Evolutionary conservation across 75 land plant species (phyloP).

Genomic region (Picea glauca): DNA sequence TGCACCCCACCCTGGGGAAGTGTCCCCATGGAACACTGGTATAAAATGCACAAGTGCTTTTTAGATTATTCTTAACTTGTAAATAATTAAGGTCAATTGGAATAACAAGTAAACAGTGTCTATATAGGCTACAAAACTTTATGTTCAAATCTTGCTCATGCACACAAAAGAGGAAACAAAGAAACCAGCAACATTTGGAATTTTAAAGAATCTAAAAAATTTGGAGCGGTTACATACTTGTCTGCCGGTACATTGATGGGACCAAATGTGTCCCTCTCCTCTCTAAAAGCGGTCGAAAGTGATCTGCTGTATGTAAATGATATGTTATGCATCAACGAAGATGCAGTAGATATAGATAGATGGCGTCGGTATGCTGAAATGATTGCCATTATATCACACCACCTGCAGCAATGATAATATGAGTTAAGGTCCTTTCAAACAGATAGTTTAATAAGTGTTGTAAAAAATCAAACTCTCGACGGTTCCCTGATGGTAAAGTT

Average conservation of each 20-base stretch:
- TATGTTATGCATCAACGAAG: conserved; percentile 2
- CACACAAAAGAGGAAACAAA: too few relatives aligned
- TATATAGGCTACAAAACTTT: too few relatives aligned
- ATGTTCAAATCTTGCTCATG: too few relatives aligned
- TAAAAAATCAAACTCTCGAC: neutral
- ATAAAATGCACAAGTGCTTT: too few relatives aligned
- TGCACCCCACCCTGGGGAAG: too few relatives aligned
- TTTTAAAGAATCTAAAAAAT: neutral
- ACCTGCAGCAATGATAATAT: neutral
- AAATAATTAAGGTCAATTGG: too few relatives aligned
- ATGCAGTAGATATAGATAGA: conserved; percentile 5
- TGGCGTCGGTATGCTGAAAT: conserved; percentile 28
- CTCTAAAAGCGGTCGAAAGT: conserved; percentile 32
- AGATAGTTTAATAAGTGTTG: neutral
- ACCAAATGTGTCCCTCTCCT: conserved; percentile 89
- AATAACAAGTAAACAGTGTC: too few relatives aligned
- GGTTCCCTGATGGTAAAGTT: neutral
- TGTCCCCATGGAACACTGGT: too few relatives aligned
- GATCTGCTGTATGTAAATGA: conserved; percentile 10
- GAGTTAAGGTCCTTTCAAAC: neutral
- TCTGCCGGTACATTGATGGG: conserved; percentile 86
- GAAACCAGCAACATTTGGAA: too few relatives aligned
- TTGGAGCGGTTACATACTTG: conserved; percentile 33
- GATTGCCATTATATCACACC: conserved; percentile 21
- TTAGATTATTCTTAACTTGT: too few relatives aligned